Evolutionary conservation across 306 rosid species (phyloP), one percentile per base, ranked within the genome.

Genomic region (Pachyrhizus erosus): DNA sequence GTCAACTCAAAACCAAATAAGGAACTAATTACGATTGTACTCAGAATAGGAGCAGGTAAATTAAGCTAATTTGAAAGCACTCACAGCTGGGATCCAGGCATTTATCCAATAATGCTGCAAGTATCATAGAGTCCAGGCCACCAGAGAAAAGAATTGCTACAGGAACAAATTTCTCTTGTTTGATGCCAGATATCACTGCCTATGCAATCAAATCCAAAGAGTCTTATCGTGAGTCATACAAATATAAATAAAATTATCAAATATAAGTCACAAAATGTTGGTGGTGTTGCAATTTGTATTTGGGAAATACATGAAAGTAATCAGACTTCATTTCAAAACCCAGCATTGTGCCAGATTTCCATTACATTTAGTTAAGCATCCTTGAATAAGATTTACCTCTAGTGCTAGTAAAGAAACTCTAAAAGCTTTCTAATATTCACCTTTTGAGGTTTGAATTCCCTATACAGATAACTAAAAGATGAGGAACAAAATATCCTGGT

Each of bases 101-200:
- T 81, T 89, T 89, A 84, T 96, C 90, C 87, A 92, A 80, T 83
- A 96, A 83, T 80, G 98, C 96, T 24, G 99, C 96, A 88, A 96
- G 97, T 78, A 93, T 92, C 99, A 93, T 92, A 48, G 99, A 96
- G 87, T 96, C 99, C 86, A 96, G 88, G 68, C 99, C 99, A 77
- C 99, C 97, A 62, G 99, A 93, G 85, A 96, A 96, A 80, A 96
- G 96, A 81, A 96, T 74, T 55, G 99, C 98, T 77, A 96, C 92
- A 5, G 97, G 97, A 73, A 84, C 89, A 78, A 76, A 83, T 34
- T 80, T 82, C 75, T 85, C 91, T 74, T 87, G 82, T 72, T 75
- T 70, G 33, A 69, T 65, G 87, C 87, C 94, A 85, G 78, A 67
- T 12, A 67, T 75, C 66, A 60, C 86, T 21, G 79, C 94, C 98